A percentile compares a stretch with the other conserved stretches of the same genome.
Evolutionary conservation across 164 flowering plant species (phyloP).

Genomic region (Berberis vulgaris): DNA sequence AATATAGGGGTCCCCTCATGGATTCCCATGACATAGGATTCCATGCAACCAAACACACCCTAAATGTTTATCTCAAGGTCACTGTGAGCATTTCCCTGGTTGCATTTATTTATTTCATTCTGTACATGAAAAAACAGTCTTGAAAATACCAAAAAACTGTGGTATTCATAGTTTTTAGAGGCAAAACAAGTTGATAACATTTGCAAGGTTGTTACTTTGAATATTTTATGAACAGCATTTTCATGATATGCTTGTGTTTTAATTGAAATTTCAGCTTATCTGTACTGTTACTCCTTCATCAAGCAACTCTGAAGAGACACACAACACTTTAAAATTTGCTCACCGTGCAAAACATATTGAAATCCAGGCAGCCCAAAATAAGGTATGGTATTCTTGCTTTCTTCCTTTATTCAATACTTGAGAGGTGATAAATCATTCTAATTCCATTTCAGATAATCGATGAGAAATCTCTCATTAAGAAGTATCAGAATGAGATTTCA

Average conservation of each 20-base stretch:
- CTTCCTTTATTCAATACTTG: slow-evolving; percentile 1
- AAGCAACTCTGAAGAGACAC: slow-evolving; percentile 94
- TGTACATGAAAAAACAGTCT: too few relatives aligned
- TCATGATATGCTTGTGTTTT: background rate
- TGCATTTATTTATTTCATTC: too few relatives aligned
- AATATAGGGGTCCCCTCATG: too few relatives aligned
- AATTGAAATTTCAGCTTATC: slow-evolving; percentile 57
- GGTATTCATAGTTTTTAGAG: background rate
- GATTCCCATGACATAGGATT: too few relatives aligned
- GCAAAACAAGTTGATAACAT: background rate
- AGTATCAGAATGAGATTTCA: slow-evolving; percentile 90
- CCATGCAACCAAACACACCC: too few relatives aligned
- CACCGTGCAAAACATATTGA: slow-evolving; percentile 97
- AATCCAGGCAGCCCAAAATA: slow-evolving; percentile 95
- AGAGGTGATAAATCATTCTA: slow-evolving; percentile 9
- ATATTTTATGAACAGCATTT: background rate
- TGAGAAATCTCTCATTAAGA: slow-evolving; percentile 95
- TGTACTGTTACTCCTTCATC: slow-evolving; percentile 96
- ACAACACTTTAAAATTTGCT: slow-evolving; percentile 95
- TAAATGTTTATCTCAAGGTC: too few relatives aligned
- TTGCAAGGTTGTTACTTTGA: background rate
- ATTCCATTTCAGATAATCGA: slow-evolving; percentile 71
- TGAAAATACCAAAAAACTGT: too few relatives aligned
- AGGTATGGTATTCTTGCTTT: slow-evolving; percentile 29
- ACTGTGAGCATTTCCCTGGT: too few relatives aligned